Evolutionary conservation across 2,329 filamentous ascomycete genomes (phyloP).

Genomic region (Zymoseptoria tritici): DNA sequence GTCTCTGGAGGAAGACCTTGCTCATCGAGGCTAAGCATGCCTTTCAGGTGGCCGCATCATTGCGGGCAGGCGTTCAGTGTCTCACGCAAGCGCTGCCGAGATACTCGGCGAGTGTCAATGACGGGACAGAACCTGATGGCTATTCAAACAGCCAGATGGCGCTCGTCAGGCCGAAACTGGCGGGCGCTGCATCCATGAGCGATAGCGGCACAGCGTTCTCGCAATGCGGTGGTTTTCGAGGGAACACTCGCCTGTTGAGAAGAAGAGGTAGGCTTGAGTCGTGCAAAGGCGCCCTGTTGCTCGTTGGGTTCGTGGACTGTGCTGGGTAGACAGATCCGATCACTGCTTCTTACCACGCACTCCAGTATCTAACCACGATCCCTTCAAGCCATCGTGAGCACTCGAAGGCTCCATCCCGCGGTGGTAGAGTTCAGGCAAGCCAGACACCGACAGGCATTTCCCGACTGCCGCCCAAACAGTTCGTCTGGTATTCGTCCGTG

Average conservation of each 20-base stretch:
- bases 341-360: neutral
- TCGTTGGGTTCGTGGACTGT: neutral
- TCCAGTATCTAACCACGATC: neutral
- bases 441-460: neutral
- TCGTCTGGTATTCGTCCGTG: no score
- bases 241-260: neutral
- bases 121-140: neutral
- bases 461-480: no score
- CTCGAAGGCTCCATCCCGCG: no score
- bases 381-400: neutral
- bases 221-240: neutral
- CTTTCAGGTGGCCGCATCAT: constrained; percentile 3
- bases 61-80: constrained; percentile 2
- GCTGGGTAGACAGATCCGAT: neutral
- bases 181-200: constrained; percentile 4
- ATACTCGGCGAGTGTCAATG: neutral
- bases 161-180: constrained; percentile 4
- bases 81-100: neutral
- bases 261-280: neutral
- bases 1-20: neutral
- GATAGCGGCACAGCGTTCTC: constrained; percentile 2
- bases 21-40: neutral
- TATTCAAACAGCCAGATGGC: constrained; percentile 4
- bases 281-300: neutral
- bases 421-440: neutral